phyloP scores from a whole-genome alignment of 2,329 filamentous ascomycete species.

The Beauveria pseudobassiana region DNA sequence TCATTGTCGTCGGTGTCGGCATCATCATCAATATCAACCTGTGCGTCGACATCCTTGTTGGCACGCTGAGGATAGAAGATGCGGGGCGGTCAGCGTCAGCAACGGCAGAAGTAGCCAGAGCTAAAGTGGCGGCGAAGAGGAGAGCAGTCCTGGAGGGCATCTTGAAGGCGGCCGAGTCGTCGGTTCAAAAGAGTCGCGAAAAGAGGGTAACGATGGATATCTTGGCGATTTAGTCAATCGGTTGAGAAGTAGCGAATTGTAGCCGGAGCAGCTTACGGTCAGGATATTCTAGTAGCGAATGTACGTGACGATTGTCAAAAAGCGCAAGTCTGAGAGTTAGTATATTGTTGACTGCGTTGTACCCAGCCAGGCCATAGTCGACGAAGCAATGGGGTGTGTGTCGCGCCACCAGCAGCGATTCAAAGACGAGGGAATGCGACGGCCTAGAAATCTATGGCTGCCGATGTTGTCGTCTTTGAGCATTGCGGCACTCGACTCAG shows the following conservation, averaged over 20 bases:
- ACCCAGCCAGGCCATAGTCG: neutral
- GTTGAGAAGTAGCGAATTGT: too few species aligned
- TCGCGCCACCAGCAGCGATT: neutral
- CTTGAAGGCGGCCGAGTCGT: neutral
- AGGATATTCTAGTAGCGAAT: constrained; percentile 11
- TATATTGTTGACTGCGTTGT: neutral
- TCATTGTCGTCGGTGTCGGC: constrained; percentile 11
- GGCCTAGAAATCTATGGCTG: too few species aligned
- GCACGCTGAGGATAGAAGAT: constrained; percentile 53
- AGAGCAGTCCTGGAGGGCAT: constrained; percentile 8
- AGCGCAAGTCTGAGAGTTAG: constrained; percentile 7
- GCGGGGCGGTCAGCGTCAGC: constrained; percentile 40
- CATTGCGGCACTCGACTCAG: neutral
- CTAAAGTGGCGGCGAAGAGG: constrained; percentile 39
- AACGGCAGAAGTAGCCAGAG: constrained; percentile 38
- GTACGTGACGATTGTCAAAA: constrained; percentile 10
- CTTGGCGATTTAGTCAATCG: neutral
- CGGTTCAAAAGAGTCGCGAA: neutral
- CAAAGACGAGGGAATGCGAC: too few species aligned
- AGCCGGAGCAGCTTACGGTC: neutral
- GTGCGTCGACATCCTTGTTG: constrained; percentile 35
- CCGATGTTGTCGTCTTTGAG: neutral
- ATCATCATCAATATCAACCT: constrained; percentile 14
- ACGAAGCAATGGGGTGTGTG: neutral
- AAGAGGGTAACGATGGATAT: neutral